Evolutionary conservation across 73 alveolate species (phyloP).

Genomic region (Blepharisma japonicum): DNA sequence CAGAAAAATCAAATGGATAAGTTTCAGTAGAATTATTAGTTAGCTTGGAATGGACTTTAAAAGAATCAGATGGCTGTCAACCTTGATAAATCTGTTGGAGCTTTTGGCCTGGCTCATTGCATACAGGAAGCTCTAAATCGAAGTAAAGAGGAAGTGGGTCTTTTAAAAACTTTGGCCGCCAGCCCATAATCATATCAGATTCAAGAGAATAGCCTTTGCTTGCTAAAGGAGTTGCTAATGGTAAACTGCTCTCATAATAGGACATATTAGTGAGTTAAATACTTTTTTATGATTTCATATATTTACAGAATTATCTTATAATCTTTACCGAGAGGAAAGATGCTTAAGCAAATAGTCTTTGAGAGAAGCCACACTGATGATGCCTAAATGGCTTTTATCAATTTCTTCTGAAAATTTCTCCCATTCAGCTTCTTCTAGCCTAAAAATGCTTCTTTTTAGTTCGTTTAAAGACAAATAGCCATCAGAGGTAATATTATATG

Average conservation of each 20-base stretch:
- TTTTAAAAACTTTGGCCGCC: constrained; percentile 26
- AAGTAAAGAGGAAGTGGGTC: constrained; percentile 1
- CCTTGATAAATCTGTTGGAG: constrained; percentile 18
- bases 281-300: background rate
- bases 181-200: constrained; percentile 24
- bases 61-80: background rate
- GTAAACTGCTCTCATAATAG: constrained; percentile 6
- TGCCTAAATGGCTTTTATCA: no score
- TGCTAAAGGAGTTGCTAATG: constrained; percentile 17
- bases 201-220: constrained; percentile 18
- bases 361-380: no score
- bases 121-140: background rate
- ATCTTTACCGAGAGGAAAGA: no score
- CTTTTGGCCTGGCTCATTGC: background rate
- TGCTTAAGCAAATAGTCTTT: no score
- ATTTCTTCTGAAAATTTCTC: no score
- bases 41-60: background rate
- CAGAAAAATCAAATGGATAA: constrained; percentile 23
- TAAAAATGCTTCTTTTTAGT: no score
- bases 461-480: no score
- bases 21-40: background rate
- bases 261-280: background rate
- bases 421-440: no score
- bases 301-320: no score
- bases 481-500: no score